Base-by-base conservation (phyloP, 139 green algal genomes). In the Chara braunii region DNA sequence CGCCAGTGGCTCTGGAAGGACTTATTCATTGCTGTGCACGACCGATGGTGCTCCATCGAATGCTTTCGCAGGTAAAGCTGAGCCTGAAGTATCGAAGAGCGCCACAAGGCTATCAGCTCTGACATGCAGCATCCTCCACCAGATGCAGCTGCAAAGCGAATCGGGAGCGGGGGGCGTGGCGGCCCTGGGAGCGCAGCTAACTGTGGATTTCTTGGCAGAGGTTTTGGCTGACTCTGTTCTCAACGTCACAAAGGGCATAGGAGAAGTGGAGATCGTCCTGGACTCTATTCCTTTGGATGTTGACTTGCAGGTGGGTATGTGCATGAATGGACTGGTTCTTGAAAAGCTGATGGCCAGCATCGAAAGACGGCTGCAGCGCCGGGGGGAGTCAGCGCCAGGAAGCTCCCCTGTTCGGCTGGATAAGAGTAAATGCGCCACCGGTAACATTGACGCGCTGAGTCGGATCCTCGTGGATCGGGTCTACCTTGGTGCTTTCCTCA, bases 301-400 rank as follows among this genome's bases (percentile, higher is more conserved):
- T 2, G 31, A 31, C 3, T 32, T n/a, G 3, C 28, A 45, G 5
- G 23, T 43, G 31, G 11, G 28, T 18, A 18, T 71, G 12, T 55
- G 67, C 18, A 70, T 74, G 30, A 28, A 58, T 2, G 65, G 65
- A 14, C 65, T 72, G 14, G 57, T 40, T n/a, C 65, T 74, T 34
- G 26, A 28, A 43, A 55, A 28, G 0, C 36, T 74, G 37, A n/a
- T 63, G 31, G 18, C 12, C 11, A 53, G 26, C 5, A 14, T 72
- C 26, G 12, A 69, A 24, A 32, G 26, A 22, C 59, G 63, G 3
- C 37, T 64, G 29, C 29, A 37, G 18, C 18, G 18, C 40, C 18
- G 45, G 35, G 6, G 8, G 8, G 8, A 7, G 45, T 24, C 2
- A 31, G 51, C 11, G 51, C 51, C 2, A 26, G 29, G 12, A 48